Evolutionary conservation across 345 rosid genomes (phyloP).

Genomic region (Conringia planisiliqua): DNA sequence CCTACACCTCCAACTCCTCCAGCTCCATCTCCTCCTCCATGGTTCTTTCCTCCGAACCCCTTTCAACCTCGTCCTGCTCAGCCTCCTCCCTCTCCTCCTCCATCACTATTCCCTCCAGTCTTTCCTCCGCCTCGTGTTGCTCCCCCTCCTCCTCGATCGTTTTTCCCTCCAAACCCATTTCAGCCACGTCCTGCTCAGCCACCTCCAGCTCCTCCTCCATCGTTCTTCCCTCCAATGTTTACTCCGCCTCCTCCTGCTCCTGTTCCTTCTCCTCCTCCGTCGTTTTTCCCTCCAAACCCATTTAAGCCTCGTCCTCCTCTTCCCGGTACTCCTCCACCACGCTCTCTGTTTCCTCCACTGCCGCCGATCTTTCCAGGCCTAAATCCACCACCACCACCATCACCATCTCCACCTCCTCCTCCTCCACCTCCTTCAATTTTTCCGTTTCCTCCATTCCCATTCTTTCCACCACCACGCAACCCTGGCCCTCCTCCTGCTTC

Average conservation of each 20-base stretch:
- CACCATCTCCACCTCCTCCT: slow-evolving; percentile 22
- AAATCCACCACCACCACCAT: slow-evolving; percentile 24
- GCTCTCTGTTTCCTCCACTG: slow-evolving; percentile 27
- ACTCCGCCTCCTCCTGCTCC: neutral
- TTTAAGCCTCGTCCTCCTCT: slow-evolving; percentile 18
- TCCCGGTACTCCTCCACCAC: slow-evolving; percentile 22
- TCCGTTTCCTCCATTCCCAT: slow-evolving; percentile 43
- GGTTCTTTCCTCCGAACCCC: slow-evolving; percentile 26
- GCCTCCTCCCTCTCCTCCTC: slow-evolving; percentile 19
- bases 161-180: slow-evolving; percentile 22
- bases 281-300: slow-evolving; percentile 12
- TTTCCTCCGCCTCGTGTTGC: slow-evolving; percentile 5
- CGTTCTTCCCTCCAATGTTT: neutral
- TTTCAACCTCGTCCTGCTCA: slow-evolving; percentile 17
- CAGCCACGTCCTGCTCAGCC: slow-evolving; percentile 21
- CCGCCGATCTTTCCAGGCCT: slow-evolving; percentile 36
- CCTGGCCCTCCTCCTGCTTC: slow-evolving; percentile 50
- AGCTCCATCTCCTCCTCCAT: neutral
- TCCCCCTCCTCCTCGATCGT: slow-evolving; percentile 14
- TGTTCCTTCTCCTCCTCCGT: slow-evolving; percentile 11
- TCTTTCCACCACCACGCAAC: slow-evolving; percentile 38
- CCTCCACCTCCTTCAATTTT: slow-evolving; percentile 29
- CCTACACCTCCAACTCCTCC: slow-evolving; percentile 26
- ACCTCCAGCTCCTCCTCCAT: slow-evolving; percentile 5
- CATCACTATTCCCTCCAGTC: slow-evolving; percentile 21